Base-by-base conservation (phyloP, 2,329 filamentous ascomycete species). In the Neonectria coccinea region DNA sequence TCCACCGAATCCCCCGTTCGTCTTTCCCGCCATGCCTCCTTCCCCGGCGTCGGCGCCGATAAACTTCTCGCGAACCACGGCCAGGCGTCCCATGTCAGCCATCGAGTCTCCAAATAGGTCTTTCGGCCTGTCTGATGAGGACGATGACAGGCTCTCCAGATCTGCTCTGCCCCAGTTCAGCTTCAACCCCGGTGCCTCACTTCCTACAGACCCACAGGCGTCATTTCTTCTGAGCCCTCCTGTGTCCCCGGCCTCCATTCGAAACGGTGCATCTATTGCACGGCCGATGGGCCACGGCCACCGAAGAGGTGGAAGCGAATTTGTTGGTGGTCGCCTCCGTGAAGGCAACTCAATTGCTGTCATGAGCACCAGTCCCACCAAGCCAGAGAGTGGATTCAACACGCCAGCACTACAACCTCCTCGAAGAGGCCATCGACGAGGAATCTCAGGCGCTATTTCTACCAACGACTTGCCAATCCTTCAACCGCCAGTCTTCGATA, bases 221-320 rank as follows among this genome's bases (percentile, higher is more conserved):
- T 65, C 69, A 8, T 75, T 80, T 16, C 78, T 85, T n/a, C 74
- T 88, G 22, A 86, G 84, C 56, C 87, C 88, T 14, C 84, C 87
- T 0, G 78, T 85, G 16, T 86, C 86, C n/a, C 85, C 87, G 12
- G 79, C 80, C 16, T 86, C 86, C 4, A 80, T 82, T 2, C 79
- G 80, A 41, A 76, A 81, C 1, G 77, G 81, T 18, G 86, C 89
- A n/a, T 85, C 87, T 7, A 84, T 89, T 18, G 82, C 85, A 20
- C 84, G 88, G 65, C 81, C 86, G 25, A 80, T 81, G 33, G 89
- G 90, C 22, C 92, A 94, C 75, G 89, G 91, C 31, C 94, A 97
- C 77, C 86, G 90, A 72, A 88, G 94, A 73, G 92, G 92, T 58
- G 91, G 89, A 29, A 97, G 94, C 76, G 94, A 97, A 76, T 94